These are phyloP conservation scores for Wickerhamomyces chambardii DNA, from an alignment of 805 yeast species.

Conservation along the genomic window DNA sequence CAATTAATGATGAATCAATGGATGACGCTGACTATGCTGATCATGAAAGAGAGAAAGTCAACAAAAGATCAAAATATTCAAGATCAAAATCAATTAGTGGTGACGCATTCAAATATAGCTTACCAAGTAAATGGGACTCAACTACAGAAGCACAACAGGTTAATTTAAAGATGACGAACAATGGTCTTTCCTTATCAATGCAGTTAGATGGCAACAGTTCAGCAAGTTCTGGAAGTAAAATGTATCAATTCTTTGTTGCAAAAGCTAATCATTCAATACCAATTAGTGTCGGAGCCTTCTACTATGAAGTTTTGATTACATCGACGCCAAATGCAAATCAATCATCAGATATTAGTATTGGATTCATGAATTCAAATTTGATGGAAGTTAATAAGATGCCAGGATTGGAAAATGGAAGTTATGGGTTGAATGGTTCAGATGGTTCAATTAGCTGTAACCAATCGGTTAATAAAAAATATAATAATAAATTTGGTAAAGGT, in stretches of 20 bases:
- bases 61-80: conserved; percentile 14
- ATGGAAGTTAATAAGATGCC: conserved; percentile 27
- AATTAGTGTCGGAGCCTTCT: conserved; percentile 34
- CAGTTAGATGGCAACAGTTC: conserved; percentile 2
- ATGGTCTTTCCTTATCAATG: conserved; percentile 8
- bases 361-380: conserved; percentile 28
- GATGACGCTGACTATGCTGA: conserved; percentile 19
- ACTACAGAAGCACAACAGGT: neutral
- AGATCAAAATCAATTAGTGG: neutral
- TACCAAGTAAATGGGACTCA: conserved; percentile 14
- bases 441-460: conserved; percentile 32
- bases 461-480: conserved; percentile 28
- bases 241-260: conserved; percentile 14
- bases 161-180: conserved; percentile 2
- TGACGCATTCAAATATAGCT: conserved; percentile 6
- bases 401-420: conserved; percentile 36
- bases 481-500: conserved; percentile 37
- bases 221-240: conserved; percentile 1
- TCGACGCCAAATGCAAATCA: conserved; percentile 24
- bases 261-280: conserved; percentile 28
- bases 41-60: conserved; percentile 14
- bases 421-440: conserved; percentile 45
- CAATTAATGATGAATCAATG: neutral
- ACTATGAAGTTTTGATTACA: conserved; percentile 36
- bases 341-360: conserved; percentile 30